These are phyloP conservation scores for Tetrahymena borealis DNA, from an alignment of 73 alveolate species.

Conservation along the genomic window DNA sequence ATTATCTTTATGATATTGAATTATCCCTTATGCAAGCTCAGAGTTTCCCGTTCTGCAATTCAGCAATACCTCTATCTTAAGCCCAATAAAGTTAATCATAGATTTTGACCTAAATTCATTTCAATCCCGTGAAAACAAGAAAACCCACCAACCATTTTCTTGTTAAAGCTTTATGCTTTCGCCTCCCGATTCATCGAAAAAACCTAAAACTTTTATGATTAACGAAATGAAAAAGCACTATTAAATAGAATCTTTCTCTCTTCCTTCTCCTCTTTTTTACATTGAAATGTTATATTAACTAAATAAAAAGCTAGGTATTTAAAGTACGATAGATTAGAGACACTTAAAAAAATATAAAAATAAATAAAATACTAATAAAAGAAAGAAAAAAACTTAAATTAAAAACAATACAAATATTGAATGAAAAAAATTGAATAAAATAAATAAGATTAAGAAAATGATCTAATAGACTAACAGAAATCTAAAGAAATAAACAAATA, in stretches of 20 bases:
- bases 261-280: neutral
- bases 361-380: neutral
- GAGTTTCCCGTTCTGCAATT: neutral
- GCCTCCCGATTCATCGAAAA: neutral
- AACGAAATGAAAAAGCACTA: neutral
- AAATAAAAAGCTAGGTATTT: neutral
- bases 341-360: neutral
- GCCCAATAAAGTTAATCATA: neutral
- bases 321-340: neutral
- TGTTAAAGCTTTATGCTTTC: neutral
- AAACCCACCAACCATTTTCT: conserved; percentile 3
- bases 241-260: neutral
- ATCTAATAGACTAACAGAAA: no score
- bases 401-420: no score
- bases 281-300: neutral
- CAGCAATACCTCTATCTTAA: neutral
- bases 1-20: neutral
- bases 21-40: neutral
- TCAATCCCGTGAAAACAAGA: neutral
- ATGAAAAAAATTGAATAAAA: neutral
- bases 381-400: no score
- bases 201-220: neutral
- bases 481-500: no score
- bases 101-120: neutral
- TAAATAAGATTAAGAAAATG: neutral